Percentiles rank a stretch among this genome's conserved stretches.
Evolutionary conservation across 1,139 yeast genomes (phyloP).

Genomic region (Suhomyces maxii): DNA sequence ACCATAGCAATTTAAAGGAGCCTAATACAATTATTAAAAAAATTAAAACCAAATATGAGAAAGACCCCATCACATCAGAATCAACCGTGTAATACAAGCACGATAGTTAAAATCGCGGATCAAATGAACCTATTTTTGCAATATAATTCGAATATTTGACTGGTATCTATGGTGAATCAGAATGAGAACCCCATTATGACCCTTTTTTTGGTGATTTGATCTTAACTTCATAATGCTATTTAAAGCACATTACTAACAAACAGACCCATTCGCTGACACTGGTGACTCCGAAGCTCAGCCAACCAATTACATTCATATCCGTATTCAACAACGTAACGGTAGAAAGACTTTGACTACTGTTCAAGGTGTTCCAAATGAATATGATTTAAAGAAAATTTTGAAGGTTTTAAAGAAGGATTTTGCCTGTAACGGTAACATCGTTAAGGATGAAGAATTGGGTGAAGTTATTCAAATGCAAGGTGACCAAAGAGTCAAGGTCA

Average conservation of each 20-base stretch:
- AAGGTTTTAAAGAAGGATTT: conserved; percentile 95
- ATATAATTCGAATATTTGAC: too few relatives aligned
- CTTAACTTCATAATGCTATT: too few relatives aligned
- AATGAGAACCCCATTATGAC: too few relatives aligned
- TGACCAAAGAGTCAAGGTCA: conserved; percentile 95
- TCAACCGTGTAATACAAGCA: too few relatives aligned
- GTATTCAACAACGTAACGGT: conserved; percentile 99
- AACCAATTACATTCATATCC: conserved; percentile 93
- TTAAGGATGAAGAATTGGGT: conserved; percentile 93
- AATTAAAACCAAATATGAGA: too few relatives aligned
- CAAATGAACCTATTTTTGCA: too few relatives aligned
- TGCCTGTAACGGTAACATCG: conserved; percentile 98
- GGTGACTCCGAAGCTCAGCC: conserved; percentile 99
- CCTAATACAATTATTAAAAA: too few relatives aligned
- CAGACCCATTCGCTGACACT: conserved; percentile 99
- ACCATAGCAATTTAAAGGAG: too few relatives aligned
- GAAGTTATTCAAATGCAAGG: conserved; percentile 98
- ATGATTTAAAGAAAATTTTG: conserved; percentile 90
- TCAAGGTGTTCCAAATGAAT: conserved; percentile 94
- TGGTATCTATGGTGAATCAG: too few relatives aligned
- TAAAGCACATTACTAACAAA: conserved; percentile 16
- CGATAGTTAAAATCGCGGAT: too few relatives aligned
- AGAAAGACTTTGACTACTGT: conserved; percentile 98
- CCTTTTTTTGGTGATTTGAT: too few relatives aligned
- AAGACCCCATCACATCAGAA: too few relatives aligned